phyloP scores from a whole-genome alignment of 495 filamentous ascomycete species.

The Pseudevernia furfuracea region DNA sequence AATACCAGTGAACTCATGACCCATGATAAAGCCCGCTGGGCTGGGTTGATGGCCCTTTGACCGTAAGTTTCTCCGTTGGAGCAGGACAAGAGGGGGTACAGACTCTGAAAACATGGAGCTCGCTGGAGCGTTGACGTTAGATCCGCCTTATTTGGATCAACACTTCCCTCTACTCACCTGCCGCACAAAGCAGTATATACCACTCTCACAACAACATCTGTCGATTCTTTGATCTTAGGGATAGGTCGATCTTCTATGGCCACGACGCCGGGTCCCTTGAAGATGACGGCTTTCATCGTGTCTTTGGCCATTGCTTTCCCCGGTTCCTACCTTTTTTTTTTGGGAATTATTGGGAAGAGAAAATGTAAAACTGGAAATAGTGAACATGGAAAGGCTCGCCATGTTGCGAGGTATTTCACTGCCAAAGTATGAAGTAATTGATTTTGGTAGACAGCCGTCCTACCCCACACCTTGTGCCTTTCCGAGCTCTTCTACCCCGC shows the following conservation, averaged over 20 bases:
- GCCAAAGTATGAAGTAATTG: conserved; percentile 10
- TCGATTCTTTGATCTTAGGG: conserved; percentile 55
- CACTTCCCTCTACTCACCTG: conserved; percentile 49
- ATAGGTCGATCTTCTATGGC: conserved; percentile 43
- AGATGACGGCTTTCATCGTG: conserved; percentile 45
- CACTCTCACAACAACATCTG: conserved; percentile 81
- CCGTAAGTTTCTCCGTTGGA: not conserved
- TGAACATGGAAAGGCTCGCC: not conserved
- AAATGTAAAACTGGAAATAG: not conserved
- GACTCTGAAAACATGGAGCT: conserved; percentile 84
- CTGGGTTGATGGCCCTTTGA: conserved; percentile 24
- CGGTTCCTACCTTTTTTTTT: conserved; percentile 14
- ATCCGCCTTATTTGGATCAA: not conserved
- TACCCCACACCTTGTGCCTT: conserved; percentile 35
- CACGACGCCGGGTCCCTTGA: conserved; percentile 42
- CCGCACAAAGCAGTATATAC: conserved; percentile 82
- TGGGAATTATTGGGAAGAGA: not conserved
- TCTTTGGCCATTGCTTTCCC: conserved; percentile 26
- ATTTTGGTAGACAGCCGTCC: not conserved
- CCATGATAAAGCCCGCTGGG: conserved; percentile 55
- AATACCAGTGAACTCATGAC: conserved; percentile 69
- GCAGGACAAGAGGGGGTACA: conserved; percentile 38
- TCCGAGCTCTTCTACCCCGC: conserved; percentile 19
- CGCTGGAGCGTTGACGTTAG: conserved; percentile 42
- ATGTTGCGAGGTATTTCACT: not conserved